phyloP scores from a whole-genome alignment of 2,329 filamentous ascomycete genomes.

The Claviceps purpurea region DNA sequence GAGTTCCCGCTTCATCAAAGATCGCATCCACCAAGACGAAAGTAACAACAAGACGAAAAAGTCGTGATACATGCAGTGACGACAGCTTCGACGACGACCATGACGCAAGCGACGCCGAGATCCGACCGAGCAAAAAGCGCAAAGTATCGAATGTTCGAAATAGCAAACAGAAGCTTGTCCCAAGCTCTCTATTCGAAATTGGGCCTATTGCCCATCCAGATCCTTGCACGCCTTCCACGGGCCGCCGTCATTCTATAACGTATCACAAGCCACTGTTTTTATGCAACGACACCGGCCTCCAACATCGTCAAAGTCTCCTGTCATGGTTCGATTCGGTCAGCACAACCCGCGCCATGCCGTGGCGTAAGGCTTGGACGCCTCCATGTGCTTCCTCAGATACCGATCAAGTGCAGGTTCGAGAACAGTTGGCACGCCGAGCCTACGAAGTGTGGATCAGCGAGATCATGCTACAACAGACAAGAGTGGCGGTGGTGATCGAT shows the following conservation, averaged over 20 bases:
- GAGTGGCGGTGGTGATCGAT: slow-evolving; percentile 46
- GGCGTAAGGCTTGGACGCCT: slow-evolving; percentile 45
- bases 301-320: slow-evolving; percentile 27
- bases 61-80: neutral
- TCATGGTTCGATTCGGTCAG: slow-evolving; percentile 38
- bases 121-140: slow-evolving; percentile 5
- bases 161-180: neutral
- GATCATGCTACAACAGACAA: slow-evolving; percentile 55
- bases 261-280: slow-evolving; percentile 41
- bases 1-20: neutral
- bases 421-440: slow-evolving; percentile 37
- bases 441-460: slow-evolving; percentile 57
- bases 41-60: neutral
- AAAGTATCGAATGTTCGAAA: slow-evolving; percentile 1
- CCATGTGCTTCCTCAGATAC: slow-evolving; percentile 2
- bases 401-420: slow-evolving; percentile 22
- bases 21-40: neutral
- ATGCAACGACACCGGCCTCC: slow-evolving; percentile 18
- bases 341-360: slow-evolving; percentile 39
- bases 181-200: slow-evolving; percentile 6
- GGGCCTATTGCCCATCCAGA: slow-evolving; percentile 1
- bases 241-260: slow-evolving; percentile 9
- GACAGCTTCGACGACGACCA: neutral
- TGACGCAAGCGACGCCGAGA: neutral
- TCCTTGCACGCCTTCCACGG: slow-evolving; percentile 7